Percentiles rank a stretch among this genome's conserved stretches.
phyloP scores from a whole-genome alignment of 2,329 filamentous ascomycete genomes.

The Thyridium curvatum region DNA sequence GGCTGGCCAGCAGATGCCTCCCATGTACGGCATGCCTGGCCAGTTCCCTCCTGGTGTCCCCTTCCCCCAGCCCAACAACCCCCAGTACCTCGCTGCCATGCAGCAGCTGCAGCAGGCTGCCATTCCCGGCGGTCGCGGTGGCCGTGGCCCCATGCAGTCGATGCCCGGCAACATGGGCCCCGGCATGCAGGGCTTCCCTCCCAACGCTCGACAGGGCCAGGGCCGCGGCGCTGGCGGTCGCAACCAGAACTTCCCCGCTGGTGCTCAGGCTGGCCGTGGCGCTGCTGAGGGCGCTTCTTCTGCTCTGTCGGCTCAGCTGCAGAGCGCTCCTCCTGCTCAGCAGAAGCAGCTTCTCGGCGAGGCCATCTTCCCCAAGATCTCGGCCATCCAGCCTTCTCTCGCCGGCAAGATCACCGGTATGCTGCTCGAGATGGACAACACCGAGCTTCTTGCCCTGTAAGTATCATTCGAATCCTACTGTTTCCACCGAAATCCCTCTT shows the following conservation, averaged over 20 bases:
- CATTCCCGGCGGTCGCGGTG: constrained; percentile 57
- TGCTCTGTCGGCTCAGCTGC: constrained; percentile 53
- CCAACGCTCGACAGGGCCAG: constrained; percentile 42
- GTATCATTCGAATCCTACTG: constrained; percentile 31
- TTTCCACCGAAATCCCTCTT: neutral
- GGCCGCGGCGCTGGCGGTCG: constrained; percentile 36
- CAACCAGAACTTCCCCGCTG: constrained; percentile 33
- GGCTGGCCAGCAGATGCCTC: constrained; percentile 76
- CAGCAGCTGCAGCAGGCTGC: constrained; percentile 65
- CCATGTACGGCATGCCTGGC: constrained; percentile 74
- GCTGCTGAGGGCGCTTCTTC: constrained; percentile 24
- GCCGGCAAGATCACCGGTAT: constrained; percentile 99
- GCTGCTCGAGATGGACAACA: constrained; percentile 98
- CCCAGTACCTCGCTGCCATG: constrained; percentile 75
- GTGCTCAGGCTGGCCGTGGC: constrained; percentile 42
- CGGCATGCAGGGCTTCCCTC: constrained; percentile 51
- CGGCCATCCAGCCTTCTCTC: constrained; percentile 86
- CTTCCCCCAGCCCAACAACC: constrained; percentile 74
- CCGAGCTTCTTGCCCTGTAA: constrained; percentile 91
- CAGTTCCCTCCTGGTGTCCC: constrained; percentile 74
- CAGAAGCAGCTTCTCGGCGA: constrained; percentile 99
- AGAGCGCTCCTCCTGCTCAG: constrained; percentile 54
- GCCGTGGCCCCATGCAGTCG: constrained; percentile 67
- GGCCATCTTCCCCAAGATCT: constrained; percentile 97
- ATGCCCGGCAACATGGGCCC: constrained; percentile 57